phyloP scores from a whole-genome alignment of 2,329 filamentous ascomycete species.

The Alternaria arbusti region DNA sequence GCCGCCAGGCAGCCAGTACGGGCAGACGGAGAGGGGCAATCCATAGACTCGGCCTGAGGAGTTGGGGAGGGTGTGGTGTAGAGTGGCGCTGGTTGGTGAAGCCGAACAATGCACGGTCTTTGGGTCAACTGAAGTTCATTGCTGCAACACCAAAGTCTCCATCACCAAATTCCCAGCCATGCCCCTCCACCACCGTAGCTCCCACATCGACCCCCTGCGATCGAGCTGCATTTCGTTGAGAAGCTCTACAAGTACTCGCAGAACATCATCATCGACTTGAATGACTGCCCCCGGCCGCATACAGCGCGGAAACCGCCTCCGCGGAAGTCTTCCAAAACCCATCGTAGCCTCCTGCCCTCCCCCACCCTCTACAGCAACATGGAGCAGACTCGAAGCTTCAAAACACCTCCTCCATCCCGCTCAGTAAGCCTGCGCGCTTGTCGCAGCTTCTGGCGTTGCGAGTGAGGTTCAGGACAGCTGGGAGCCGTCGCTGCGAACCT shows the following conservation, averaged over 20 bases:
- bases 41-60: constrained; percentile 3
- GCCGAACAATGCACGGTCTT: constrained; percentile 8
- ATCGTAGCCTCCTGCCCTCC: background rate
- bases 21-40: background rate
- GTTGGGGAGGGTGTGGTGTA: background rate
- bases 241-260: background rate
- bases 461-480: background rate
- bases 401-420: background rate
- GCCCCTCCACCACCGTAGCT: constrained; percentile 1
- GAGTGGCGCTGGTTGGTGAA: background rate
- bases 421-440: background rate
- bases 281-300: background rate
- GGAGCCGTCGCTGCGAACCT: background rate
- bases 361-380: background rate
- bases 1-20: constrained; percentile 11
- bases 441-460: background rate
- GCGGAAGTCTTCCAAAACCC: background rate
- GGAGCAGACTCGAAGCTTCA: background rate
- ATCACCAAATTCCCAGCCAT: constrained; percentile 3
- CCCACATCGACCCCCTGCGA: background rate
- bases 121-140: constrained; percentile 3
- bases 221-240: background rate
- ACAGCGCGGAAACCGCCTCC: background rate
- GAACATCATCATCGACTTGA: background rate
- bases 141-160: constrained; percentile 9